These are phyloP conservation scores for Arthromyces matolae DNA, from an alignment of 768 basidiomycete species.

Conservation along the genomic window DNA sequence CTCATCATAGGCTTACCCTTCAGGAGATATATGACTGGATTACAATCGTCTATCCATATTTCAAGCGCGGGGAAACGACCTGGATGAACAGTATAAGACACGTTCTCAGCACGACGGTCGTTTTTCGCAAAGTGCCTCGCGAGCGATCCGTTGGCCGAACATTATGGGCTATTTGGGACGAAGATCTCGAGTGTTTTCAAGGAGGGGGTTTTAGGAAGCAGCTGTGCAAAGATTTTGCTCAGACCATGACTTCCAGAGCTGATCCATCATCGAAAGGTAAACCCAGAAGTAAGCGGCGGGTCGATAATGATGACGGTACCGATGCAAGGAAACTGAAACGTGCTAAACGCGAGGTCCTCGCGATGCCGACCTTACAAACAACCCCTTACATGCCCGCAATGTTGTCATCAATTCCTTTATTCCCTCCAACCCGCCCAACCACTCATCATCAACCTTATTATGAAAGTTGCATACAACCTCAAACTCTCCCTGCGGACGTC, in stretches of 20 bases:
- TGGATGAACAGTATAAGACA: conserved; percentile 99
- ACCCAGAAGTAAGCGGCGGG: conserved; percentile 34
- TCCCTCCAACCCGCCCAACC: conserved; percentile 51
- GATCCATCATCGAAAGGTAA: conserved; percentile 28
- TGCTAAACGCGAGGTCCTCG: conserved; percentile 36
- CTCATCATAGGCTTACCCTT: conserved; percentile 79
- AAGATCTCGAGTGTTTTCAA: conserved; percentile 78
- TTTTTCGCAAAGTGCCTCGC: conserved; percentile 82
- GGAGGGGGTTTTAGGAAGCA: conserved; percentile 79
- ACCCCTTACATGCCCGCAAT: conserved; percentile 23
- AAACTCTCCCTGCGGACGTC: conserved; percentile 52
- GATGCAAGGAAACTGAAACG: conserved; percentile 46
- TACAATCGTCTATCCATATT: conserved; percentile 89
- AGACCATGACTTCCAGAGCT: conserved; percentile 32
- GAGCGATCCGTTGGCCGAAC: conserved; percentile 78
- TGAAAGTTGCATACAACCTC: conserved; percentile 50
- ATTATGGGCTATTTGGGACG: conserved; percentile 84
- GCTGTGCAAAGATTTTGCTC: conserved; percentile 45
- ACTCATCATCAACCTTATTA: conserved; percentile 76
- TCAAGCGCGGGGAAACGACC: conserved; percentile 87
- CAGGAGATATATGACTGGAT: conserved; percentile 98
- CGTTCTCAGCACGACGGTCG: conserved; percentile 87
- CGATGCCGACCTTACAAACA: conserved; percentile 17
- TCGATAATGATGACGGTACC: conserved; percentile 33
- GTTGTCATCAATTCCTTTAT: conserved; percentile 35